Conservation (phyloP, 2,329 filamentous ascomycete genomes). For the Trichoderma citrinoviride region DNA sequence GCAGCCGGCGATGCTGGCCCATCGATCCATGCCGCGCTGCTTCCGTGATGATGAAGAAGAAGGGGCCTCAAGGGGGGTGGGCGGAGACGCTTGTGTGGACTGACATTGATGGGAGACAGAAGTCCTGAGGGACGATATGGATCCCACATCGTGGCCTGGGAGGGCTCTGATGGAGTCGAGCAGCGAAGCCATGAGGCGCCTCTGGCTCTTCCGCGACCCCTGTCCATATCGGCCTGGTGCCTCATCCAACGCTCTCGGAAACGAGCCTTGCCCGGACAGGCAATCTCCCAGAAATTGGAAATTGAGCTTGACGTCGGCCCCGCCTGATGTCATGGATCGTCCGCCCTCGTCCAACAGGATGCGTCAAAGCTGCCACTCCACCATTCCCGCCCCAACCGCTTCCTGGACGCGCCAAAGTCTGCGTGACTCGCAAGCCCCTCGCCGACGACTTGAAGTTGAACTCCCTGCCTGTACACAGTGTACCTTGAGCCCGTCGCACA, state of each 20-base stretch:
- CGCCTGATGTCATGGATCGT: conserved; percentile 38
- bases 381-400: conserved; percentile 21
- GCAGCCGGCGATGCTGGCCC: conserved; percentile 13
- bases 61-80: not conserved
- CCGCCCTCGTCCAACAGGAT: conserved; percentile 21
- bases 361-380: conserved; percentile 8
- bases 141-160: too few species aligned
- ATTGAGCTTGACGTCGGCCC: conserved; percentile 23
- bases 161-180: not conserved
- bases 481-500: not conserved
- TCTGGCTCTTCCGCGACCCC: not conserved
- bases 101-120: conserved; percentile 1
- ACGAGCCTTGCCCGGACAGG: conserved; percentile 24
- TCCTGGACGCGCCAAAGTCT: conserved; percentile 5
- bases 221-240: not conserved
- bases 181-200: not conserved
- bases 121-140: too few species aligned
- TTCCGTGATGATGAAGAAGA: not conserved
- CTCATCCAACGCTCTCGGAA: conserved; percentile 3
- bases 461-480: not conserved
- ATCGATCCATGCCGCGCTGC: not conserved
- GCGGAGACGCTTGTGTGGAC: conserved; percentile 1
- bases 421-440: conserved; percentile 17
- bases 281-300: conserved; percentile 24
- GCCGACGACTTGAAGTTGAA: not conserved